These are phyloP conservation scores for Lactarius hatsudake DNA, from an alignment of 768 basidiomycete species.

Conservation along the genomic window DNA sequence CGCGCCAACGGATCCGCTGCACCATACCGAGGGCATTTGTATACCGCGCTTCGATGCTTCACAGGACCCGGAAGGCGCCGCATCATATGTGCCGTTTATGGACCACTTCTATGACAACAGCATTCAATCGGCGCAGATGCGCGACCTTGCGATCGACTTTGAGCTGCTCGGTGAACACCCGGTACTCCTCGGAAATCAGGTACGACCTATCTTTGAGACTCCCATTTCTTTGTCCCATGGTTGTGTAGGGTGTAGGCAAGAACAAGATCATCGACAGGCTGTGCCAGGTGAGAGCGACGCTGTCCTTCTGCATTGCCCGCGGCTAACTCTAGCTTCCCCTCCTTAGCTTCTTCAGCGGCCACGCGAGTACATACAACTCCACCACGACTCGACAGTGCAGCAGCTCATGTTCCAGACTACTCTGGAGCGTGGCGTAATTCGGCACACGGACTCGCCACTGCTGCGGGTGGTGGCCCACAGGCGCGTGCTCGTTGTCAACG, in stretches of 20 bases:
- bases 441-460: conserved; percentile 63
- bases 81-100: conserved; percentile 63
- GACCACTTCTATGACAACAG: conserved; percentile 71
- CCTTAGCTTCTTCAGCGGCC: conserved; percentile 56
- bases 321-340: neutral
- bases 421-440: conserved; percentile 54
- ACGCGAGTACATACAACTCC: conserved; percentile 67
- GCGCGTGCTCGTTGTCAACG: conserved; percentile 66
- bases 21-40: conserved; percentile 35
- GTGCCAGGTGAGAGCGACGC: conserved; percentile 46
- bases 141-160: conserved; percentile 60
- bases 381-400: conserved; percentile 67
- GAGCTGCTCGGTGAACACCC: conserved; percentile 62
- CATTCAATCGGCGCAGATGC: conserved; percentile 63
- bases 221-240: neutral
- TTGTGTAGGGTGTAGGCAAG: conserved; percentile 59
- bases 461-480: conserved; percentile 60
- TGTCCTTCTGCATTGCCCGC: neutral
- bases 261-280: conserved; percentile 68
- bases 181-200: conserved; percentile 67
- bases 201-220: conserved; percentile 27
- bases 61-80: conserved; percentile 52
- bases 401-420: conserved; percentile 69
- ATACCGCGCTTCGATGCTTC: conserved; percentile 51
- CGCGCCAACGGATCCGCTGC: conserved; percentile 35